These are phyloP conservation scores for Rutstroemia sp. DNA, from an alignment of 2,329 filamentous ascomycete species.

Conservation along the genomic window DNA sequence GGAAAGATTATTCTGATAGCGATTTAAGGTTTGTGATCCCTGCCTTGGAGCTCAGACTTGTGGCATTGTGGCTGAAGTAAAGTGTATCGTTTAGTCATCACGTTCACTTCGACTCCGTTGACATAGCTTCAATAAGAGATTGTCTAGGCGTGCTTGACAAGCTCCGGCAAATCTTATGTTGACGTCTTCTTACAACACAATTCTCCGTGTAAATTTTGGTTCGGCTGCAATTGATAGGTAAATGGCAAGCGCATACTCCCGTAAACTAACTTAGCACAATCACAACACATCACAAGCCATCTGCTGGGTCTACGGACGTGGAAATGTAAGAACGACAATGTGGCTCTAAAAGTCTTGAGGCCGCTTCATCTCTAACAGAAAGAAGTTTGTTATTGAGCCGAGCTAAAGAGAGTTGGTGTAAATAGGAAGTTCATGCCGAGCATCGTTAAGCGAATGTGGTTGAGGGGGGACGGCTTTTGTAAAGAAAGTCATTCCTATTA, in stretches of 20 bases:
- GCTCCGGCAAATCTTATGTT: no score
- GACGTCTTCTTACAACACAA: no score
- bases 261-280: neutral
- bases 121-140: no score
- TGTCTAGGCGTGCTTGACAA: no score
- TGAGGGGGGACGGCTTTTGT: conserved; percentile 50
- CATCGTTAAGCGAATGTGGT: conserved; percentile 41
- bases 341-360: conserved; percentile 50
- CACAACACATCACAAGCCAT: neutral
- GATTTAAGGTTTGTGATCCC: neutral
- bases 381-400: conserved; percentile 49
- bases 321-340: conserved; percentile 40
- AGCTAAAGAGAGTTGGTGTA: conserved; percentile 44
- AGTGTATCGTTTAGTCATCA: neutral
- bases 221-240: no score
- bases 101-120: neutral
- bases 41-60: neutral
- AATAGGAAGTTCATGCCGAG: conserved; percentile 46
- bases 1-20: neutral
- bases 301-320: conserved; percentile 25
- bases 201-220: no score
- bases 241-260: no score
- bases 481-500: conserved; percentile 38
- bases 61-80: no score
- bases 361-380: conserved; percentile 38